A percentile compares a stretch with the other conserved stretches of the same genome.
These are phyloP conservation scores for Periconia sp. DNA, from an alignment of 2,329 filamentous ascomycete genomes.

Conservation along the genomic window DNA sequence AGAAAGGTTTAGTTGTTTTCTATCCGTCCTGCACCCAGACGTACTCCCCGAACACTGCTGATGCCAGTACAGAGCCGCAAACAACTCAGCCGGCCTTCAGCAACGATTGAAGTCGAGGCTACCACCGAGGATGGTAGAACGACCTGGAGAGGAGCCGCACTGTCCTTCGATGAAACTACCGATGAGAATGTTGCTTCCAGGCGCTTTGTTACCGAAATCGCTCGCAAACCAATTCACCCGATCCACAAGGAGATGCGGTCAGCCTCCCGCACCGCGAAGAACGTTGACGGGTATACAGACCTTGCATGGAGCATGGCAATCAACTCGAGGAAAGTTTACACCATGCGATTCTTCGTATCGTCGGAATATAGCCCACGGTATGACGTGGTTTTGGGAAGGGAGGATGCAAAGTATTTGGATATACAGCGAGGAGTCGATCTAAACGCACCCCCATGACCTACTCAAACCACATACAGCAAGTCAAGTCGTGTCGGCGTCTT, in stretches of 20 bases:
- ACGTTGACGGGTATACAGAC: neutral
- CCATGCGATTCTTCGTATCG: conserved; percentile 1
- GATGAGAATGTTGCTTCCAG: conserved; percentile 2
- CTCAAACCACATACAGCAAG: no score
- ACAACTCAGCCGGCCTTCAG: no score
- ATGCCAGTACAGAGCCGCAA: no score
- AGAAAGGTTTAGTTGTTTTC: no score
- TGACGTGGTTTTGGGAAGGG: conserved; percentile 4
- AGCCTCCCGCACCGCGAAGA: neutral
- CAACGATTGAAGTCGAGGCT: neutral
- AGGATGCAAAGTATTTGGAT: neutral
- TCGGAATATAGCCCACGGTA: conserved; percentile 2
- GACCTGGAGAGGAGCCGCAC: conserved; percentile 1
- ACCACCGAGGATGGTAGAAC: neutral
- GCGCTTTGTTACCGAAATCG: conserved; percentile 3
- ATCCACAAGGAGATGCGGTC: neutral
- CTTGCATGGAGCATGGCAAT: neutral
- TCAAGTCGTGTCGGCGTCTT: no score
- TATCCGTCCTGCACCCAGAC: no score
- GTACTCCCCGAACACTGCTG: no score
- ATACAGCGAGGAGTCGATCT: no score
- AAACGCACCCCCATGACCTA: no score
- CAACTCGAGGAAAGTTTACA: neutral
- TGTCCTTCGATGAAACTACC: conserved; percentile 1
- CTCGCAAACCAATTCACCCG: neutral